Conservation (phyloP, 1,284 basidiomycete species). For the Pulveroboletus sp. region DNA sequence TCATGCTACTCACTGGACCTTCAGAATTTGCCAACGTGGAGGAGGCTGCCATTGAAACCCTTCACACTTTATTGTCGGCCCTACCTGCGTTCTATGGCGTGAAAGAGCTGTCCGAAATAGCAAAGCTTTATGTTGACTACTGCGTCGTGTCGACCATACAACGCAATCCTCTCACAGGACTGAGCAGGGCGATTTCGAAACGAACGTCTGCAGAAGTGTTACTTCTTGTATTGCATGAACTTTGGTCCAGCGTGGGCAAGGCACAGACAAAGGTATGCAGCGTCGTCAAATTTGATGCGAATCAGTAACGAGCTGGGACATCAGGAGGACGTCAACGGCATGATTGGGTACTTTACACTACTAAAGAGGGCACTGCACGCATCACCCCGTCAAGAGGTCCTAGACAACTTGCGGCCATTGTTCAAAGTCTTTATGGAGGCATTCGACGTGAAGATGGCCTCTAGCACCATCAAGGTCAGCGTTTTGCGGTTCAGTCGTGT, state of each 20-base stretch:
- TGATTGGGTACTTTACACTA: constrained; percentile 66
- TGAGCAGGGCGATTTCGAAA: constrained; percentile 66
- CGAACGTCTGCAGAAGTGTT: constrained; percentile 67
- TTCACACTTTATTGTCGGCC: constrained; percentile 56
- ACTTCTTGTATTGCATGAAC: constrained; percentile 59
- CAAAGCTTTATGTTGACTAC: constrained; percentile 56
- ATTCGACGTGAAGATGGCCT: constrained; percentile 58
- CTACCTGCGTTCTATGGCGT: constrained; percentile 74
- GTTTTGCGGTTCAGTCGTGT: not conserved
- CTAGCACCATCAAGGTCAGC: constrained; percentile 39
- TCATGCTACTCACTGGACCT: not conserved
- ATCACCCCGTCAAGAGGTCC: constrained; percentile 64
- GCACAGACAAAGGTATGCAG: constrained; percentile 40
- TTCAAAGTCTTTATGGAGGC: constrained; percentile 85
- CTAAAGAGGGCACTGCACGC: constrained; percentile 66
- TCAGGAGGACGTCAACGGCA: constrained; percentile 32
- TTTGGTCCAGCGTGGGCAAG: constrained; percentile 50
- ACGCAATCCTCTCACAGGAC: constrained; percentile 36
- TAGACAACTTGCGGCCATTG: constrained; percentile 68
- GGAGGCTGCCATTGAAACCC: constrained; percentile 47
- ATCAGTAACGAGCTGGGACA: not conserved
- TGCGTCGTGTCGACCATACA: constrained; percentile 31
- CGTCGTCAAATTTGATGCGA: not conserved
- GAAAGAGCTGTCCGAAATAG: constrained; percentile 57
- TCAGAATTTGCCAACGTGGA: constrained; percentile 28